These are phyloP conservation scores for Ophiostoma quercus DNA, from an alignment of 2,329 filamentous ascomycete genomes.

Conservation along the genomic window DNA sequence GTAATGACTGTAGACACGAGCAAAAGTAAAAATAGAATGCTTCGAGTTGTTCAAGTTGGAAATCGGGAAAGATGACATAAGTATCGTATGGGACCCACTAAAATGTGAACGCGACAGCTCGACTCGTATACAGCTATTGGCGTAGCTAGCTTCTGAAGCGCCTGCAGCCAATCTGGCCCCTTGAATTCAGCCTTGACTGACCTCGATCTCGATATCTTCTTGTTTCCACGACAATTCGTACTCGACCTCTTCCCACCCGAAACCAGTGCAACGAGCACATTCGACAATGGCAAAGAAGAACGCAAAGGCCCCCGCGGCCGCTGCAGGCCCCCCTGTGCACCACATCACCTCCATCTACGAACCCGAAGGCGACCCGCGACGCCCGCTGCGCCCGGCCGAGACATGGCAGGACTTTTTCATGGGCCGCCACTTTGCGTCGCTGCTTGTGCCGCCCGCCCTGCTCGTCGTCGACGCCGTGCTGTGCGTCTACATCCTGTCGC, in stretches of 20 bases:
- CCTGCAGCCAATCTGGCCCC: constrained; percentile 5
- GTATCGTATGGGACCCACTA: neutral
- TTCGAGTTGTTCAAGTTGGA: neutral
- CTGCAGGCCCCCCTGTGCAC: neutral
- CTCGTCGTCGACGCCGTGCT: constrained; percentile 66
- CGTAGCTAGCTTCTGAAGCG: neutral
- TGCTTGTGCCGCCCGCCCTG: constrained; percentile 54
- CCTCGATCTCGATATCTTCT: neutral
- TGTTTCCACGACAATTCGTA: neutral
- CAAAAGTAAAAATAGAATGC: neutral
- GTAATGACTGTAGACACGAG: too few species aligned
- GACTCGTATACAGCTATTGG: neutral
- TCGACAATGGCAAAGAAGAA: constrained; percentile 7
- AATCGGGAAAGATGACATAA: neutral
- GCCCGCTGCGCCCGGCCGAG: constrained; percentile 29
- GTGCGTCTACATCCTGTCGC: constrained; percentile 70
- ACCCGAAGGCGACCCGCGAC: constrained; percentile 20
- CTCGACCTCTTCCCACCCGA: too few species aligned
- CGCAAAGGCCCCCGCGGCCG: neutral
- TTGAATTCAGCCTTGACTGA: neutral
- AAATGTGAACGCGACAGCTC: constrained; percentile 12
- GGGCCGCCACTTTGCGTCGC: constrained; percentile 47
- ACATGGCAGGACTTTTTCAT: constrained; percentile 39
- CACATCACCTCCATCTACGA: neutral
- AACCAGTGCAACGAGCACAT: neutral